These are phyloP conservation scores for Ascosphaera acerosa DNA, from an alignment of 2,329 filamentous ascomycete genomes.

Conservation along the genomic window DNA sequence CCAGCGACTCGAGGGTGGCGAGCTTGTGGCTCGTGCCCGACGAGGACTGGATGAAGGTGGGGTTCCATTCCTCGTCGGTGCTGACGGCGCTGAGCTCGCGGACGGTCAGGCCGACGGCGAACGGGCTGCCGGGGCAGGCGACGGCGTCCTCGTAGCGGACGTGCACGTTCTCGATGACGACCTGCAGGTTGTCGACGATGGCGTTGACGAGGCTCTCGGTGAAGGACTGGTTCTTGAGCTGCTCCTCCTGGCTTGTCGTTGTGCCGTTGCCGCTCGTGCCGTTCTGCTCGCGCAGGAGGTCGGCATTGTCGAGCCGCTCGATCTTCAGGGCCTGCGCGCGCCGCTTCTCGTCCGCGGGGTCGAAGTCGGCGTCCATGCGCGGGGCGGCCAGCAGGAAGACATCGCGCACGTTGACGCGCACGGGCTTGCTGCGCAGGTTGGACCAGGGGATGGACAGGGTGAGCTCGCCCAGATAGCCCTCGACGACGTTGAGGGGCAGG, in stretches of 20 bases:
- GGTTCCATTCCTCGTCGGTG: constrained; percentile 83
- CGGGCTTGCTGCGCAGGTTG: constrained; percentile 77
- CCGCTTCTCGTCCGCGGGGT: constrained; percentile 74
- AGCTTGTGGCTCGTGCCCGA: constrained; percentile 73
- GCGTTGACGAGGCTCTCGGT: constrained; percentile 85
- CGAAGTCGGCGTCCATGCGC: constrained; percentile 81
- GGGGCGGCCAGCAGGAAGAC: constrained; percentile 87
- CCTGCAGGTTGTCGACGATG: constrained; percentile 94
- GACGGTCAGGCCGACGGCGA: constrained; percentile 73
- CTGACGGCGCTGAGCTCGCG: constrained; percentile 94
- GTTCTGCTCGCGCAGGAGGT: constrained; percentile 75
- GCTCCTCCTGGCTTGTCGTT: constrained; percentile 62
- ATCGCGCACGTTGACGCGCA: constrained; percentile 89
- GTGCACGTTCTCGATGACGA: constrained; percentile 95
- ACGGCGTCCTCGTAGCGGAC: constrained; percentile 95
- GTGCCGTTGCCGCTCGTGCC: constrained; percentile 51
- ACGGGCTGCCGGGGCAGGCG: constrained; percentile 81
- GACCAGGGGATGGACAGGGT: constrained; percentile 94
- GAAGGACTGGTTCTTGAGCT: constrained; percentile 94
- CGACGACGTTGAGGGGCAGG: constrained; percentile 85
- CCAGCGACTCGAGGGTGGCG: constrained; percentile 66
- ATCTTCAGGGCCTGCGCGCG: constrained; percentile 85
- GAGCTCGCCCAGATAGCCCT: constrained; percentile 78
- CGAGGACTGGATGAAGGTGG: constrained; percentile 82
- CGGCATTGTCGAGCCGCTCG: constrained; percentile 92